Base-by-base conservation (phyloP, 768 basidiomycete species). In the Mrakia frigida region DNA sequence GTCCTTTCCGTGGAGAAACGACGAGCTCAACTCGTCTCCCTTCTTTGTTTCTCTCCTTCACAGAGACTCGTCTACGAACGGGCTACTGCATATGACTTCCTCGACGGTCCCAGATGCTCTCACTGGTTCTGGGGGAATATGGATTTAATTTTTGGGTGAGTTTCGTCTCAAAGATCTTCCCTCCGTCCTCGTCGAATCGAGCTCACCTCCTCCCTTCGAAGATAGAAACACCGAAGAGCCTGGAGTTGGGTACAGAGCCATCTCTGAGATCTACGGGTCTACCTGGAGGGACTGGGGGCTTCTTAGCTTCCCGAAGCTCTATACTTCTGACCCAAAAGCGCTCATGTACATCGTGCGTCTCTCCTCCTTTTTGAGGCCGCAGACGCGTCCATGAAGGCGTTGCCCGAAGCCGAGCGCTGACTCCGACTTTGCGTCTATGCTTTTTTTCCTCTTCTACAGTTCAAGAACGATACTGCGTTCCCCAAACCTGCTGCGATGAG, bases 81-180 rank as follows among this genome's bases (percentile, higher is more conserved):
- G 2, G 31, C 35, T 13, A 68, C 39, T 39, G 35, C 35, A 5
- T 68, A 39, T 23, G 31, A 68, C 65, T 68, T 39, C 65, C 65
- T 68, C 13, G 21, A 35, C 6, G 65, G 65, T 1, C 65, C 65
- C 2, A 16, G 6, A n/a, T 25, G 21, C 7, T 6, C 23, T 0
- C 65, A 68, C 25, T 68, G 65, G 65, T 39, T 68, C 35, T 39
- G 35, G 25, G 65, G 65, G 25, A 68, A 68, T 23, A 35, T 68
- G 21, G 21, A 23, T 7, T 9, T 37, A 7, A 1, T 39, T 23
- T 68, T 39, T n/a, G 35, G 35, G 65, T 68, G 18, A 43, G 65
- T 50, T 14, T 50, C 16, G 9, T 46, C 43, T 16, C 16, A n/a
- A n/a, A n/a, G n/a, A n/a, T 46, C 43, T 46, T 46, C 14, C 61